Evolutionary conservation across 1,139 yeast genomes (phyloP), one percentile per base, ranked within the genome.

Genomic region (Taphrina pruni): DNA sequence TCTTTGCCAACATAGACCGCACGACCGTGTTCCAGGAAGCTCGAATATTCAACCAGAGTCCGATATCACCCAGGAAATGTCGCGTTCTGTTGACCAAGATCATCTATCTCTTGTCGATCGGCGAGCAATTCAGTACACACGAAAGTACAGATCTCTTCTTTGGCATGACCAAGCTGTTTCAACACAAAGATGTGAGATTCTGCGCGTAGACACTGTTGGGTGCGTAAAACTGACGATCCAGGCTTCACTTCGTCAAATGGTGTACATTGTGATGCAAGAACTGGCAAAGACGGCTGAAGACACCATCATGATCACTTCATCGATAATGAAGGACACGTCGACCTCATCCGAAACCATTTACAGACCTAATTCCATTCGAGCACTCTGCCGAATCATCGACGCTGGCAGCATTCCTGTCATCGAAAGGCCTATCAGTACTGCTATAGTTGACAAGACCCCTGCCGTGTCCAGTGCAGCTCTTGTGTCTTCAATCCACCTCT

Each of bases 11-110:
- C 41, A 79, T 97, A 71, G 99, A 94, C 80, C 92, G 92, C 81
- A 94, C 94, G 98, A 89, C 97, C 11, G 94, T 95, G 73, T 93
- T 90, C 79, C 99, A 94, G 81, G 97, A 93, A 79, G 93, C 98
- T 81, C 83, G 91, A 75, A 90, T 90, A 75, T 95, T 94, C 85
- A 93, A 93, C 81, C 91, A 94, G 73, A 85, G 96, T 57, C 97
- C 97, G 20, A 89, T 93, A 71, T 89, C 90, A 75, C 90, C 97
- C 45, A 88, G 87, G 75, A 89, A 88, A 79, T 91, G 97, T 78
- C 90, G 99, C 75, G 80, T 83, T 72, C 81, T 91, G 74, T 83
- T 92, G 79, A 89, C 96, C 66, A 85, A 87, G 79, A 80, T 85
- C 72, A 79, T 84, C 52, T 84, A 87, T 73, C 82, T 94, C 74